Evolutionary conservation across 306 rosid species (phyloP), one percentile per base, ranked within the genome.

Genomic region (Corylus heterophylla): DNA sequence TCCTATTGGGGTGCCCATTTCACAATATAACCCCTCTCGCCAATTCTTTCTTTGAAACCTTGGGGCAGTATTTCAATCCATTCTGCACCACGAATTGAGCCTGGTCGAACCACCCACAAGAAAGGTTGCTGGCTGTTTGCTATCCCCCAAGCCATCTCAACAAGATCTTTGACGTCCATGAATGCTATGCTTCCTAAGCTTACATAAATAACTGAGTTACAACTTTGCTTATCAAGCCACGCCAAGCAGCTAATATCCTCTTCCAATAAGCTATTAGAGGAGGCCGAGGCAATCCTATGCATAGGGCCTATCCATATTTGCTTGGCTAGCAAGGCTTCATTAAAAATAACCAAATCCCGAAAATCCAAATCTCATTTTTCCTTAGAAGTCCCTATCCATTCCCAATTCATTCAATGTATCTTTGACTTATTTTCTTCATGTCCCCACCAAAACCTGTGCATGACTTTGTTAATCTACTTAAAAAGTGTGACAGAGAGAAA

Each of bases 121-220:
- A 87, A 91, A 6, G 52, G 77, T 8, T 86, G 89, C n/a, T 55
- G 14, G 83, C 92, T 88, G 18, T 83, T 88, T 14, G 74, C 89
- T 14, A 89, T 58, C 0, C 92, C 93, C 48, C 77, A 80, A 9
- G 91, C 91, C 72, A 88, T 89, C 81, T 89, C 86, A 0, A 71
- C 77, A 11, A 86, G 59, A 25, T 83, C 91, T 8, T 85, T 78
- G 77, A 85, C 84, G 0, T 79, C 72, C 74, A 88, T 78, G 25
- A 86, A 80, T 1, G 82, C 90, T 63, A 89, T 58, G 79, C 89
- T 91, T 12, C 97, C 97, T 20, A 85, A 75, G 59, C 90, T 89
- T 78, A 87, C 77, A 56, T 87, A 87, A 39, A 85, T 2, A 13
- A 87, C 82, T 0, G 88, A 85, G 18, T 77, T 18, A 58, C 2